phyloP scores from a whole-genome alignment of 345 rosid genomes.

The Trapa incisa region DNA sequence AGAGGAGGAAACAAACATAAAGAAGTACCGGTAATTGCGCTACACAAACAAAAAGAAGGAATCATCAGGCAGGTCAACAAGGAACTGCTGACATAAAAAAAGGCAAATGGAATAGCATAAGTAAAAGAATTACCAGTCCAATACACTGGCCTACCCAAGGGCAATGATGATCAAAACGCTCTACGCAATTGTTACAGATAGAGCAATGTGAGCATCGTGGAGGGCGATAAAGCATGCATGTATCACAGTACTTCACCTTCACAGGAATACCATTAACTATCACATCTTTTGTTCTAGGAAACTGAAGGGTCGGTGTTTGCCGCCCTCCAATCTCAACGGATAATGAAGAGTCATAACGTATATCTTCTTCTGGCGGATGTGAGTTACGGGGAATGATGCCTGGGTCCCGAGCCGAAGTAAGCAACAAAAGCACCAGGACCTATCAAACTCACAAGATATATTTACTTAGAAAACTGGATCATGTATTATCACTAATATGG shows the following conservation, averaged over 20 bases:
- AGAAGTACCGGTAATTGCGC: conserved; percentile 96
- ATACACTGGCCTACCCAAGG: conserved; percentile 99
- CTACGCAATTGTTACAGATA: conserved; percentile 84
- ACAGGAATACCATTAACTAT: conserved; percentile 67
- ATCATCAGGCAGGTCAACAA: conserved; percentile 1
- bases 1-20: conserved; percentile 83
- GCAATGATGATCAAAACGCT: conserved; percentile 97
- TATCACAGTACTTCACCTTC: conserved; percentile 85
- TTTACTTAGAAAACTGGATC: not conserved
- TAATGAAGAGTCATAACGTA: conserved; percentile 46
- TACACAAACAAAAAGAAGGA: conserved; percentile 28
- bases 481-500: not conserved
- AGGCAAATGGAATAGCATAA: not conserved
- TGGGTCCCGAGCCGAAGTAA: conserved; percentile 89
- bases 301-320: conserved; percentile 78
- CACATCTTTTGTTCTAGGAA: conserved; percentile 85
- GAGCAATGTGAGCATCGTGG: conserved; percentile 97
- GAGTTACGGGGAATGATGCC: conserved; percentile 81
- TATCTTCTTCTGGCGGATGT: conserved; percentile 93
- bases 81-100: not conserved
- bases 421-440: conserved; percentile 75
- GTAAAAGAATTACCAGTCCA: conserved; percentile 50
- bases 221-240: conserved; percentile 97
- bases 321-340: conserved; percentile 59
- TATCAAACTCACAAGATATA: conserved; percentile 22